Evolutionary conservation across 352 stramenopile species (phyloP), one percentile per base, ranked within the genome.

Genomic region (Phytophthora hybrid): DNA sequence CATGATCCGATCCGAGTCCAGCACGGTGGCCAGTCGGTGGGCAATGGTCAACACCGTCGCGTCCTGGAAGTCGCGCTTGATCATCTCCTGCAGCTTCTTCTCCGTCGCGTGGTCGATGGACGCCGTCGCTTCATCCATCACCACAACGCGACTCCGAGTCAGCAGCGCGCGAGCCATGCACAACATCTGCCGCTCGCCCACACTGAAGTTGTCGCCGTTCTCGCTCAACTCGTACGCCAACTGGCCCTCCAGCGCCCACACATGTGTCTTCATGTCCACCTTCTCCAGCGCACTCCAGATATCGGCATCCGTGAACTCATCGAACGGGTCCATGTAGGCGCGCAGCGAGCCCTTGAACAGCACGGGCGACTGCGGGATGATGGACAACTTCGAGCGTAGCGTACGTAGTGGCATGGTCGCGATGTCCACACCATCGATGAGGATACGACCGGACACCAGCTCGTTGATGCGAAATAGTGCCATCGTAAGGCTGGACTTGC

Each of bases 41-140:
- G 96, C 95, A 68, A 99, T 98, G 1, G 95, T 98, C 9, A 99
- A 72, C 19, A 98, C 83, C 18, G 95, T 99, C 13, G 85, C 84
- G 32, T 92, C 80, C 10, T 64, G 56, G 77, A 98, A 98, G 41
- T 98, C 92, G 39, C 29, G 46, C 47, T 65, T 70, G 59, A 70
- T 70, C 39, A 69, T 69, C 44, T 56, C 32, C 70, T 87, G 82
- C 62, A 94, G 91, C 29, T 82, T 77, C 23, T 71, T 64, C 78
- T 98, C 91, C 39, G 47, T 66, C 26, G 65, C 57, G 46, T 66
- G 46, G 57, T 71, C 65, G 16, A 66, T 66, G 14, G 56, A 66
- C 19, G 65, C 56, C 13, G 57, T 71, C 1, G 95, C 95, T 79
- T 98, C 97, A 67, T 99, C 97, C 80, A 99, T 95, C 6, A 99